A percentile compares a stretch with the other conserved stretches of the same genome.
Evolutionary conservation across 306 rosid species (phyloP).

Genomic region (Acacia confusa): DNA sequence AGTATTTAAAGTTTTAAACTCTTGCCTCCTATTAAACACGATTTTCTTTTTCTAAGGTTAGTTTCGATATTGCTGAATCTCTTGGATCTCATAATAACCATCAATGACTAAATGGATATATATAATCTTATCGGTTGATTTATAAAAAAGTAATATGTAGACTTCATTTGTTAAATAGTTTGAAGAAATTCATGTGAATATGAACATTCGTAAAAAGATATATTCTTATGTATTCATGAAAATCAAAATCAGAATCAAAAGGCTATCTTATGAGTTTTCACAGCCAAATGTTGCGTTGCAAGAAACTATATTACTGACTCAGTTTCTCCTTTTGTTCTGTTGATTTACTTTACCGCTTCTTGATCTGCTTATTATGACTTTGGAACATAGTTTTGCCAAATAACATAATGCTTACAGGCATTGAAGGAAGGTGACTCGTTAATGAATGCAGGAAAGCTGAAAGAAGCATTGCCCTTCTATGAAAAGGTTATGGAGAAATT

Average conservation of each 20-base stretch:
- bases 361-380: constrained; percentile 3
- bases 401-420: constrained; percentile 41
- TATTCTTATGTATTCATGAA: background rate
- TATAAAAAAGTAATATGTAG: constrained; percentile 4
- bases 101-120: background rate
- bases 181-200: background rate
- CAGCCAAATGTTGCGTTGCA: background rate
- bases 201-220: background rate
- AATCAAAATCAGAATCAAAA: background rate
- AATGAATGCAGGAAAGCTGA: constrained; percentile 71
- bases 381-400: background rate
- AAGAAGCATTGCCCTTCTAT: constrained; percentile 67
- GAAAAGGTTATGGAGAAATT: constrained; percentile 72
- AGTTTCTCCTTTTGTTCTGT: background rate
- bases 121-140: constrained; percentile 11
- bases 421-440: constrained; percentile 74
- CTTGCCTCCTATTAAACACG: background rate
- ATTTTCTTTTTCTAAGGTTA: constrained; percentile 10
- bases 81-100: background rate
- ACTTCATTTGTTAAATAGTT: constrained; percentile 3
- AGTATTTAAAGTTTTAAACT: background rate
- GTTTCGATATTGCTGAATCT: constrained; percentile 4
- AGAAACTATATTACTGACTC: background rate
- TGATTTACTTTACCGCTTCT: constrained; percentile 16
- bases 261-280: constrained; percentile 17